Evolutionary conservation across 2,329 filamentous ascomycete species (phyloP).

Genomic region (Acephala macrosclerotiorum): DNA sequence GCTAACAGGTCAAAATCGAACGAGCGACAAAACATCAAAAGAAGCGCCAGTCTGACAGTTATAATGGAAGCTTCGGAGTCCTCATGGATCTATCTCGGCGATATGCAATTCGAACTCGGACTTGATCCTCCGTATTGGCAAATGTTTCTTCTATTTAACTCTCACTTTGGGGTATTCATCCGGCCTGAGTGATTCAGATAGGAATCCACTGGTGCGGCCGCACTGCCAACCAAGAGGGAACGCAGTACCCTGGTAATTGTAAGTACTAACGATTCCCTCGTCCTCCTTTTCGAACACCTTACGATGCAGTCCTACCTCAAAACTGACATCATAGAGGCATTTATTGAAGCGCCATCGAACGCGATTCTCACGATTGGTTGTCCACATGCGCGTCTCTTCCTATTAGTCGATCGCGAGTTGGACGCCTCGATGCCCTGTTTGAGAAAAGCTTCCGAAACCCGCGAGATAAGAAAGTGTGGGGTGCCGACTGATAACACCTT

Average conservation of each 20-base stretch:
- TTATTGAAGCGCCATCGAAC: background rate
- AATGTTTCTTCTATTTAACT: conserved; percentile 1
- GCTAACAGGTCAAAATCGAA: background rate
- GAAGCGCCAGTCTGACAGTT: background rate
- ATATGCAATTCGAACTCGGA: background rate
- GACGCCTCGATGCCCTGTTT: background rate
- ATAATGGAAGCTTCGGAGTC: background rate
- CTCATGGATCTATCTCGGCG: background rate
- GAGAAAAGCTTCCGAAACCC: background rate
- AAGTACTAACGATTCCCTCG: background rate
- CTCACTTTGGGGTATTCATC: background rate
- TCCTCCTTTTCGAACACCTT: background rate
- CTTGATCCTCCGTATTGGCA: background rate
- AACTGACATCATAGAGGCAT: conserved; percentile 7
- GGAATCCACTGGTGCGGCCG: background rate
- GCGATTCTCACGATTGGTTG: background rate
- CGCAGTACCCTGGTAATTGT: background rate
- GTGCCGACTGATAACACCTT: background rate
- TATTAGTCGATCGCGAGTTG: background rate
- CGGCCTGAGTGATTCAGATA: background rate
- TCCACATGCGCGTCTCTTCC: background rate
- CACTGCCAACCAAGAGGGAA: background rate
- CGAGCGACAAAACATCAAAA: background rate
- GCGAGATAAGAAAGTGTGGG: background rate
- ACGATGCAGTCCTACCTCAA: conserved; percentile 1